Conservation (phyloP, 768 basidiomycete genomes). For the Rhodosporidiobolus odoratus region DNA sequence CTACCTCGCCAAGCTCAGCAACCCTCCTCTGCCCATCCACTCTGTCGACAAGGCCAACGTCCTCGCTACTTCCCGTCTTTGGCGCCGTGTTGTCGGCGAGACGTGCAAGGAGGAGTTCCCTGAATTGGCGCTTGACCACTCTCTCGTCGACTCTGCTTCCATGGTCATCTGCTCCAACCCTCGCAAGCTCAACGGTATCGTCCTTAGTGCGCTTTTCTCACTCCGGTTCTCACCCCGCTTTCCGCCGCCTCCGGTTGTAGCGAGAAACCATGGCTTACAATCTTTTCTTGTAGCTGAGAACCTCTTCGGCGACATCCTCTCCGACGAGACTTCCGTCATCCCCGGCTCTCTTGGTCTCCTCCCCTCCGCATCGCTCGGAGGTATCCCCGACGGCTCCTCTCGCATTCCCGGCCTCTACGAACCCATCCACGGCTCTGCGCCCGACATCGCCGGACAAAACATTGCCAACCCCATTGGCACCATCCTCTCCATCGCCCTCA, state of each 20-base stretch:
- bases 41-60: conserved; percentile 99
- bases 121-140: conserved; percentile 77
- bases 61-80: conserved; percentile 84
- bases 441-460: conserved; percentile 88
- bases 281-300: conserved; percentile 40
- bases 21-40: conserved; percentile 82
- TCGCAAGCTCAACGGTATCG: conserved; percentile 85
- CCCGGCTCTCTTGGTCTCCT: conserved; percentile 94
- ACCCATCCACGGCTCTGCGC: conserved; percentile 68
- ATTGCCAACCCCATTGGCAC: conserved; percentile 94
- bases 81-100: conserved; percentile 88
- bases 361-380: conserved; percentile 92
- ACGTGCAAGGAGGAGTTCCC: conserved; percentile 80
- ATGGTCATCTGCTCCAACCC: conserved; percentile 92
- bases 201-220: conserved; percentile 67
- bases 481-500: conserved; percentile 87
- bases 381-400: conserved; percentile 61
- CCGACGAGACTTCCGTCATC: conserved; percentile 93
- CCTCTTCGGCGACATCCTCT: conserved; percentile 54
- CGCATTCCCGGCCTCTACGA: conserved; percentile 87
- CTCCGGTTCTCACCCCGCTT: conserved; percentile 4
- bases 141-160: conserved; percentile 89
- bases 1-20: conserved; percentile 72
- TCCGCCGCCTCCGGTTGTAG: background rate
- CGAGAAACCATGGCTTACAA: background rate